Evolutionary conservation across 768 basidiomycete genomes (phyloP).

Genomic region (Cystobasidium ongulense): DNA sequence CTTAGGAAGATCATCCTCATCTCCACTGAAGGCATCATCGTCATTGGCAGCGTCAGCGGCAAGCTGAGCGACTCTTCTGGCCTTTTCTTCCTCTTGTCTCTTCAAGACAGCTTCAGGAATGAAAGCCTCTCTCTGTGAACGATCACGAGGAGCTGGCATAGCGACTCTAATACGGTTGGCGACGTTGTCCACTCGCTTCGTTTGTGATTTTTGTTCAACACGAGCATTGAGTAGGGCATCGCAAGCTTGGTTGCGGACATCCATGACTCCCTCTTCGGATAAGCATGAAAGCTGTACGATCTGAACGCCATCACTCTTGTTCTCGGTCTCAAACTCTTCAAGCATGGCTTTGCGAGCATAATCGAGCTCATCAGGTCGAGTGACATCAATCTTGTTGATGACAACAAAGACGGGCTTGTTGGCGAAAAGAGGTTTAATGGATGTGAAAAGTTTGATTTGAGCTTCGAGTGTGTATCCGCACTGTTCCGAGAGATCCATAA

Average conservation of each 20-base stretch:
- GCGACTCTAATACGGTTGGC: conserved; percentile 95
- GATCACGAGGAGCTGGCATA: conserved; percentile 78
- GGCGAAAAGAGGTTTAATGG: conserved; percentile 92
- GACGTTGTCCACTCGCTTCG: conserved; percentile 81
- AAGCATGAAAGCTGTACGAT: conserved; percentile 83
- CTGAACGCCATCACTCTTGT: conserved; percentile 53
- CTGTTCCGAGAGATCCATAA: conserved; percentile 97
- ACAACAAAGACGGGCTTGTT: conserved; percentile 90
- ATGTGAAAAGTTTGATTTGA: conserved; percentile 96
- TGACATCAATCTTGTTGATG: conserved; percentile 96
- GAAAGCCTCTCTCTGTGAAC: conserved; percentile 74
- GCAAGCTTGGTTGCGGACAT: conserved; percentile 88
- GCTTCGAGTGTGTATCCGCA: conserved; percentile 97
- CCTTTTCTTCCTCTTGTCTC: conserved; percentile 44
- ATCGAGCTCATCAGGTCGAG: conserved; percentile 71
- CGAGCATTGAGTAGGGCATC: conserved; percentile 90
- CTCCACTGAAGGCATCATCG: conserved; percentile 71
- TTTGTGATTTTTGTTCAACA: conserved; percentile 87
- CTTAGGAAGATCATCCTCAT: conserved; percentile 64
- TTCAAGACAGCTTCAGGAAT: conserved; percentile 73
- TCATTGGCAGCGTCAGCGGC: conserved; percentile 67
- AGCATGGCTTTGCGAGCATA: conserved; percentile 69
- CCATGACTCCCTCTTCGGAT: conserved; percentile 96
- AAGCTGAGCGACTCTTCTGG: conserved; percentile 73
- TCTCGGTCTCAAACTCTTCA: conserved; percentile 67